Evolutionary conservation across 208 protist species (phyloP), one percentile per base, ranked within the genome.

Genomic region (Zelonia costaricensis): DNA sequence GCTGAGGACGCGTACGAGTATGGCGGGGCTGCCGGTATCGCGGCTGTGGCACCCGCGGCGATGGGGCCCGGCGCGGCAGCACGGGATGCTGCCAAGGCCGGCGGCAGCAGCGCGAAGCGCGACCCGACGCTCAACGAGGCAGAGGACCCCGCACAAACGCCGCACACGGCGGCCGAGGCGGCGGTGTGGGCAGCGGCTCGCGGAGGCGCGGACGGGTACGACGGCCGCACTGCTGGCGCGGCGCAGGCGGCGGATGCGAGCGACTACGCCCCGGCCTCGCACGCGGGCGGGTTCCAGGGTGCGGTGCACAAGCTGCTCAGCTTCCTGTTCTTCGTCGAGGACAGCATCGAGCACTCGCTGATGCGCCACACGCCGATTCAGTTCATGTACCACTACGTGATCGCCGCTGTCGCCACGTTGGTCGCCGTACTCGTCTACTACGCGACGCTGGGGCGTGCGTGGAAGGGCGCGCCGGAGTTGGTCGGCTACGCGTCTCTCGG

Each of bases 401-500:
- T 76, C 1, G 40, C 16, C 36, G 53, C 69, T 6, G 23, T 48
- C 18, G 33, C 44, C 5, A 33, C 62, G 5, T 54, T 74, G 36
- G 36, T 76, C 20, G 33, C 61, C 36, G 67, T 74, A 1, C 20
- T 85, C n/a, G 13, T 82, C 28, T 80, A 77, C 43, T 86, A 82
- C 35, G 23, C 54, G 7, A 53, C 31, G 25, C 45, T 74, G 25
- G 48, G 69, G 23, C 33, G 38, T n/a, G 12, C 62, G 10, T 58
- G 62, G 57, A 4, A 30, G 5, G 9, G 31, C 25, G 69, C 59
- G 28, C 44, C 52, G 7, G 44, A 28, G 10, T 56, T 89, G 22
- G 74, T 93, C 13, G 89, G 89, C 15, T 95, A 91, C 72, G 5
- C 66, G 7, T 67, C 89, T 1, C 67, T 95, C 10, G 65, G 73